phyloP scores from a whole-genome alignment of 495 filamentous ascomycete genomes.

The Halenospora varia region DNA sequence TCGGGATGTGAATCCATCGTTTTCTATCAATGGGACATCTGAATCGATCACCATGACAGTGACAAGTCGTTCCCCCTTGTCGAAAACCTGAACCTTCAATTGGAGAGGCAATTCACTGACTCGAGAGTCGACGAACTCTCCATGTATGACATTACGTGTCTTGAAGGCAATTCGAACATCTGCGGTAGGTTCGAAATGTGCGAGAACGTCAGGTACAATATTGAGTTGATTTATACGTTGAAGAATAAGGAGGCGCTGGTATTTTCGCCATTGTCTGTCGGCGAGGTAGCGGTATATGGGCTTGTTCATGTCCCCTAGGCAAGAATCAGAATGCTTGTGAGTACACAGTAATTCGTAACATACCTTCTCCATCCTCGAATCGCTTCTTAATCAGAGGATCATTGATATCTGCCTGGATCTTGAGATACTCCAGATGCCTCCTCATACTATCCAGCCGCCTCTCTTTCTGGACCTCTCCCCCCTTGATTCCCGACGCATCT shows the following conservation, averaged over 20 bases:
- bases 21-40: conserved; percentile 78
- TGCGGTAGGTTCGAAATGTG: conserved; percentile 70
- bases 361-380: conserved; percentile 91
- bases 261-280: conserved; percentile 80
- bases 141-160: conserved; percentile 61
- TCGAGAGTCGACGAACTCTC: conserved; percentile 68
- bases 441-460: conserved; percentile 65
- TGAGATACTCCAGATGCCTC: conserved; percentile 70
- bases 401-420: conserved; percentile 91
- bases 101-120: conserved; percentile 66
- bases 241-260: conserved; percentile 67
- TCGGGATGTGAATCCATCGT: conserved; percentile 72
- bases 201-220: conserved; percentile 90
- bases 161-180: conserved; percentile 79
- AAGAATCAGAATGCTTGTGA: too few species aligned
- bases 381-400: conserved; percentile 90
- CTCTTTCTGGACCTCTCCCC: conserved; percentile 59
- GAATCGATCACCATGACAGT: conserved; percentile 83
- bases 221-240: conserved; percentile 88
- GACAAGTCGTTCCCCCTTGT: conserved; percentile 73
- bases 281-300: conserved; percentile 93
- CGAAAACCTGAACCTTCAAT: conserved; percentile 79
- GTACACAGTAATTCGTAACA: too few species aligned
- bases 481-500: conserved; percentile 51
- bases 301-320: conserved; percentile 85